phyloP scores from a whole-genome alignment of 1,284 basidiomycete species.

The Crucibulum cyathiforme region DNA sequence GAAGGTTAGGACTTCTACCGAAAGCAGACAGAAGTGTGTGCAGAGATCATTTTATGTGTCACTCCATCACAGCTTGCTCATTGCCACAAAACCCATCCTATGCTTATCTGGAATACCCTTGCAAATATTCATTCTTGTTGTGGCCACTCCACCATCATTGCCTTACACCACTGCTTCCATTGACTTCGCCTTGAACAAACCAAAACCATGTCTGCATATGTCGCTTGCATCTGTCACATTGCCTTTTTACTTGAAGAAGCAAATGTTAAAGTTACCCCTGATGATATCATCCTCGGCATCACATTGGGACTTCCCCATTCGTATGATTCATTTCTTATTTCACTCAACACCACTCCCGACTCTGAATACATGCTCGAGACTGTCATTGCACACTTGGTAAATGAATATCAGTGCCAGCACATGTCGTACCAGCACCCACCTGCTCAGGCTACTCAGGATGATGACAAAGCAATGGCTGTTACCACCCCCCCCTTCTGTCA shows the following conservation, averaged over 20 bases:
- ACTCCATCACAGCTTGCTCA: conserved; percentile 9
- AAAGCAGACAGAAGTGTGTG: background rate
- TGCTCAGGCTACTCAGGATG: background rate
- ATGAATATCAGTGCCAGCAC: conserved; percentile 10
- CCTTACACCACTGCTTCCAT: conserved; percentile 10
- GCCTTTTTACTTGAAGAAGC: conserved; percentile 9
- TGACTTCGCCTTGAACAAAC: conserved; percentile 5
- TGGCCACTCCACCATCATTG: conserved; percentile 12
- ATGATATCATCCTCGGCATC: conserved; percentile 14
- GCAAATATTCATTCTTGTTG: conserved; percentile 1
- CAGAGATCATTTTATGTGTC: conserved; percentile 8
- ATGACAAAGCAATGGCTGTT: conserved; percentile 1
- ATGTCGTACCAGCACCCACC: background rate
- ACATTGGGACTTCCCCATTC: conserved; percentile 14
- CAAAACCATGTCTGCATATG: conserved; percentile 11
- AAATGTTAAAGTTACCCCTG: conserved; percentile 2
- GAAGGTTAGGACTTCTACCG: background rate
- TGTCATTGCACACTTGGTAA: conserved; percentile 9
- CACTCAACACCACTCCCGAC: conserved; percentile 12
- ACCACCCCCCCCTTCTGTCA: no score
- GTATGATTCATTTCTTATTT: conserved; percentile 12
- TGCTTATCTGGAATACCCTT: conserved; percentile 8
- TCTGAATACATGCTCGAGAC: conserved; percentile 4
- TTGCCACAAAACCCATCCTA: conserved; percentile 5
- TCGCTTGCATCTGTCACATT: conserved; percentile 7